Conservation (phyloP, 768 basidiomycete genomes). For the Leccinum variicolor region DNA sequence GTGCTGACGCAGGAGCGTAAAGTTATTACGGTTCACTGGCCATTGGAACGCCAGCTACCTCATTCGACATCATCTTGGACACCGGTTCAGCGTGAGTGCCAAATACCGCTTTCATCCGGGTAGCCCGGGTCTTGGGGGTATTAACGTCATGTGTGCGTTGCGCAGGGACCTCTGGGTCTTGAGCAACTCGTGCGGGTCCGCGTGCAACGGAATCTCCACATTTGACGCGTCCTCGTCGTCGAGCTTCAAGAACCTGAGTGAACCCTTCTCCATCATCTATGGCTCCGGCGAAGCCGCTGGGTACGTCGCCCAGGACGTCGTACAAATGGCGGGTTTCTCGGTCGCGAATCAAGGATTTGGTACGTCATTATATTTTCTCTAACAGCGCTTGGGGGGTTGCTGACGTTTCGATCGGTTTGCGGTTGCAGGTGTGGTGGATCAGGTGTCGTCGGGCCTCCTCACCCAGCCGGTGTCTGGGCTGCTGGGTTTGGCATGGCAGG, state of each 20-base stretch:
- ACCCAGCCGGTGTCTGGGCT: constrained; percentile 47
- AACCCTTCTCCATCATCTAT: constrained; percentile 42
- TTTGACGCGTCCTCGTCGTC: constrained; percentile 37
- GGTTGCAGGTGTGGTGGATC: constrained; percentile 37
- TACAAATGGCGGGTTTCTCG: constrained; percentile 51
- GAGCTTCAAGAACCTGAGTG: constrained; percentile 34
- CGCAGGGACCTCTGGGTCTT: constrained; percentile 51
- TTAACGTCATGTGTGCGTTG: constrained; percentile 10
- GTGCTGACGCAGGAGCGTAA: neutral
- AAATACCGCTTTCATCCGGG: neutral
- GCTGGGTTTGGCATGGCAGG: constrained; percentile 50
- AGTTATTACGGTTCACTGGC: constrained; percentile 39
- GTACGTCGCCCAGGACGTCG: constrained; percentile 41
- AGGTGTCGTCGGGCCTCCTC: constrained; percentile 37
- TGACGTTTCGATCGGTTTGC: neutral
- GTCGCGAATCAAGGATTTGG: constrained; percentile 46
- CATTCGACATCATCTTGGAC: constrained; percentile 50
- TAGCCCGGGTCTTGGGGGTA: neutral
- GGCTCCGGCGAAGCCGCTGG: constrained; percentile 49
- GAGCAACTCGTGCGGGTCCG: constrained; percentile 28
- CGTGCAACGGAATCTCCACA: constrained; percentile 28
- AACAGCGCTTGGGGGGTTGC: neutral
- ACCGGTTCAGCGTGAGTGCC: constrained; percentile 41
- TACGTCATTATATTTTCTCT: constrained; percentile 2
- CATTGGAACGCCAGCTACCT: constrained; percentile 44